A percentile compares a stretch with the other conserved stretches of the same genome.
Conservation (phyloP, 2,329 filamentous ascomycete species). For the Cordyceps pruinosa region DNA sequence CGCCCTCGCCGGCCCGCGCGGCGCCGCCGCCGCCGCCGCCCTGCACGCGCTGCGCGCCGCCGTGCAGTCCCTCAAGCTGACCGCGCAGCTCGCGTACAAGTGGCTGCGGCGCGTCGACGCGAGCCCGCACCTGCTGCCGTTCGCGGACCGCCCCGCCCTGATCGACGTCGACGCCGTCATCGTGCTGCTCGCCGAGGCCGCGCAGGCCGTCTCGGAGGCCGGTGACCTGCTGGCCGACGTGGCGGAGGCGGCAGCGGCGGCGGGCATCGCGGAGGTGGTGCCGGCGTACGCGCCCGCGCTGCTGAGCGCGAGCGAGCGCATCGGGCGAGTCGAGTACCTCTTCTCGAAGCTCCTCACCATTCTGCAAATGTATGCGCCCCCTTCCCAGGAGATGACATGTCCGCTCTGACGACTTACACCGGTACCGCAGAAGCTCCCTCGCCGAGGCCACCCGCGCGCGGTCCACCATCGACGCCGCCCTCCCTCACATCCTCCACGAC, state of each 20-base stretch:
- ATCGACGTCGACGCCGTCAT: conserved; percentile 17
- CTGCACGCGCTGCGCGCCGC: conserved; percentile 1
- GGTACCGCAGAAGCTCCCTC: conserved; percentile 8
- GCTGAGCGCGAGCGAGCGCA: conserved; percentile 12
- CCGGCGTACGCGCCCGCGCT: conserved; percentile 2
- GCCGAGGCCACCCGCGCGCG: conserved; percentile 13
- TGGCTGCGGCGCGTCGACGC: conserved; percentile 14
- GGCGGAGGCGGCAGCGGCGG: not conserved
- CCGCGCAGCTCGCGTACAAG: conserved; percentile 16
- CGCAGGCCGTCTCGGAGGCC: conserved; percentile 16
- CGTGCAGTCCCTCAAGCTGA: conserved; percentile 13
- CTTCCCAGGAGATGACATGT: too few species aligned
- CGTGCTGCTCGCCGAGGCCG: conserved; percentile 14
- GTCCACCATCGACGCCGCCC: conserved; percentile 5
- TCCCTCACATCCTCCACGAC: conserved; percentile 13
- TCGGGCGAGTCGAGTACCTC: conserved; percentile 13
- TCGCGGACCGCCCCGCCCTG: conserved; percentile 10
- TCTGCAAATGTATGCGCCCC: conserved; percentile 12
- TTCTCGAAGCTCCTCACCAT: conserved; percentile 15
- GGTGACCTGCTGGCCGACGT: conserved; percentile 12
- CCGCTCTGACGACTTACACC: conserved; percentile 1
- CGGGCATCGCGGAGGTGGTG: not conserved
- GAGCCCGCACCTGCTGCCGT: not conserved
- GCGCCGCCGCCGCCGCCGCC: conserved; percentile 2
- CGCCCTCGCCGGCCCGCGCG: not conserved